Percentiles rank a stretch among this genome's conserved stretches.
Evolutionary conservation across 192 early-diverging fungal genomes (phyloP).

Genomic region (Backusella sp.): DNA sequence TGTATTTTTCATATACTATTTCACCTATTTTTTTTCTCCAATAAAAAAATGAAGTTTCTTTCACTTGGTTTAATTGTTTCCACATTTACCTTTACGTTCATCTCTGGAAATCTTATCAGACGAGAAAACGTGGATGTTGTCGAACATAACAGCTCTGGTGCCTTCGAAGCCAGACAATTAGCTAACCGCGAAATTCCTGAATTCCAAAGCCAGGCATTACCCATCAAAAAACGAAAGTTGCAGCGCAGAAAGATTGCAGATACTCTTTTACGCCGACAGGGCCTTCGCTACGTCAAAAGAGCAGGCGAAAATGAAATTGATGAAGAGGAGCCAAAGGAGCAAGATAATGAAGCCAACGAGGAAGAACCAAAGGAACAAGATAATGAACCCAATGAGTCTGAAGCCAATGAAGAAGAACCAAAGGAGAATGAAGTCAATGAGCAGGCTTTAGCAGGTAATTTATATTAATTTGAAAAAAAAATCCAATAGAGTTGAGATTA

Average conservation of each 20-base stretch:
- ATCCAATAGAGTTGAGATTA: not conserved
- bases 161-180: not conserved
- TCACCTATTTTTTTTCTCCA: not conserved
- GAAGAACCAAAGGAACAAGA: not conserved
- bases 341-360: not conserved
- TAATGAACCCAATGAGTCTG: not conserved
- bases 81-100: not conserved
- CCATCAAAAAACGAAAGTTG: not conserved
- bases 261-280: not conserved
- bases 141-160: not conserved
- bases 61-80: conserved; percentile 11
- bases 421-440: not conserved
- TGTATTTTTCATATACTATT: not conserved
- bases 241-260: not conserved
- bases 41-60: conserved; percentile 6
- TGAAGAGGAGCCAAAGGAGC: not conserved
- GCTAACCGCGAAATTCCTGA: not conserved
- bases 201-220: not conserved
- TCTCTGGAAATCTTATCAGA: not conserved
- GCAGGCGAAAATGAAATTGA: conserved; percentile 3
- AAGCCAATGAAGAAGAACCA: not conserved
- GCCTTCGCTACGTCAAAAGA: not conserved
- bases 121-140: not conserved
- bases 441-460: not conserved
- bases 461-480: not conserved